A percentile compares a stretch with the other conserved stretches of the same genome.
Evolutionary conservation across 2,329 filamentous ascomycete genomes (phyloP).

Genomic region (Xylariaceae sp.): DNA sequence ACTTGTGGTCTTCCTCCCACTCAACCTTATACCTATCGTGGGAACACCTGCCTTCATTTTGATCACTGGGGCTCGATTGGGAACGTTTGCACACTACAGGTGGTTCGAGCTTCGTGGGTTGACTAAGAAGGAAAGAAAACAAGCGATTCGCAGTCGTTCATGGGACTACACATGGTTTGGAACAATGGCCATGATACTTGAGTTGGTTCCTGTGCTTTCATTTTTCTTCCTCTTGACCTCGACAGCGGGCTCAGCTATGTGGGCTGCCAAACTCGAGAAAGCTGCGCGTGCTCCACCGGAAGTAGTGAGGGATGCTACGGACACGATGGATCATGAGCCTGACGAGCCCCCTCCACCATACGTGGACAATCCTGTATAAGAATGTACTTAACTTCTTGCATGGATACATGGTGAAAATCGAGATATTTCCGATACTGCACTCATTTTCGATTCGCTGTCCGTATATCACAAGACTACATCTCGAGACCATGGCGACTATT

Average conservation of each 20-base stretch:
- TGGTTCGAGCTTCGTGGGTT: constrained; percentile 81
- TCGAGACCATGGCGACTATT: no score
- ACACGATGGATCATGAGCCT: constrained; percentile 22
- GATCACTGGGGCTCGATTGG: constrained; percentile 80
- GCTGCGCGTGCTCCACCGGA: constrained; percentile 33
- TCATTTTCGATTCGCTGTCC: no score
- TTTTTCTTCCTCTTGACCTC: constrained; percentile 93
- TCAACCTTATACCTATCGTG: constrained; percentile 82
- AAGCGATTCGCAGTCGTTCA: constrained; percentile 61
- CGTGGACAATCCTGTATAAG: constrained; percentile 34
- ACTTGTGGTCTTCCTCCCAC: constrained; percentile 70
- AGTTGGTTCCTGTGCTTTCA: constrained; percentile 85
- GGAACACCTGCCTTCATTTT: constrained; percentile 84
- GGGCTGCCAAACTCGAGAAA: constrained; percentile 75
- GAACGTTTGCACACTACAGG: constrained; percentile 84
- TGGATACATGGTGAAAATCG: background rate
- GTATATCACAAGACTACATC: no score
- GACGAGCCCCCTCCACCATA: constrained; percentile 36
- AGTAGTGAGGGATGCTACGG: constrained; percentile 8
- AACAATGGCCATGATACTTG: constrained; percentile 74
- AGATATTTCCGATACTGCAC: no score
- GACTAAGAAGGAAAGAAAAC: constrained; percentile 67
- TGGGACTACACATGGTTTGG: constrained; percentile 96
- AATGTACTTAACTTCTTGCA: background rate
- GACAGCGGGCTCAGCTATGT: constrained; percentile 78